Evolutionary conservation across 148 eudicot genomes (phyloP).

Genomic region (Rhododendron henanense): DNA sequence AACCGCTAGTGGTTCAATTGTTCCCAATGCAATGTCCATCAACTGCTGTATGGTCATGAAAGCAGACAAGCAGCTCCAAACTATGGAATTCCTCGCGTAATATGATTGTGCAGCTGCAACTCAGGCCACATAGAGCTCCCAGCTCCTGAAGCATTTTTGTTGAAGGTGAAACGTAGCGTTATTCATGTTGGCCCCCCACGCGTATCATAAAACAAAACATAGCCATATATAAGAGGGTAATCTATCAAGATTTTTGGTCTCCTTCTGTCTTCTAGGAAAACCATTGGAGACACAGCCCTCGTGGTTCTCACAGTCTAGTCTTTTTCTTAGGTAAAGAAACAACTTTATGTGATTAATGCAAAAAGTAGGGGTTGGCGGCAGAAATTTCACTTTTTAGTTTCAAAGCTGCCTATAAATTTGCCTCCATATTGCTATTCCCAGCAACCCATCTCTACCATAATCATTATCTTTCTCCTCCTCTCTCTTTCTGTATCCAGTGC

Average conservation of each 20-base stretch:
- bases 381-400: not conserved
- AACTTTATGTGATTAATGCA: slow-evolving; percentile 15
- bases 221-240: not conserved
- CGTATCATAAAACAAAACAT: not conserved
- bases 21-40: not conserved
- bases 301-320: slow-evolving; percentile 7
- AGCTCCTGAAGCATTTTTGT: not conserved
- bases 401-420: slow-evolving; percentile 9
- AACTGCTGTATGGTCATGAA: not conserved
- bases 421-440: not conserved
- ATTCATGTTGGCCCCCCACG: not conserved
- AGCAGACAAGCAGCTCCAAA: not conserved
- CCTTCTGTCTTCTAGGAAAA: not conserved
- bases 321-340: slow-evolving; percentile 17
- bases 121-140: not conserved
- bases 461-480: not conserved
- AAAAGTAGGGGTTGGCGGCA: slow-evolving; percentile 18
- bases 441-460: not conserved
- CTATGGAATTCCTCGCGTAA: not conserved
- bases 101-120: not conserved
- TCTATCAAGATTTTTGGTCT: slow-evolving; percentile 13
- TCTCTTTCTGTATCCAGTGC: not conserved
- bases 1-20: too few species aligned
- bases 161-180: not conserved
- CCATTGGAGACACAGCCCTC: not conserved